Evolutionary conservation across 495 filamentous ascomycete genomes (phyloP), one percentile per base, ranked within the genome.

Genomic region (Lindgomyces ingoldianus): DNA sequence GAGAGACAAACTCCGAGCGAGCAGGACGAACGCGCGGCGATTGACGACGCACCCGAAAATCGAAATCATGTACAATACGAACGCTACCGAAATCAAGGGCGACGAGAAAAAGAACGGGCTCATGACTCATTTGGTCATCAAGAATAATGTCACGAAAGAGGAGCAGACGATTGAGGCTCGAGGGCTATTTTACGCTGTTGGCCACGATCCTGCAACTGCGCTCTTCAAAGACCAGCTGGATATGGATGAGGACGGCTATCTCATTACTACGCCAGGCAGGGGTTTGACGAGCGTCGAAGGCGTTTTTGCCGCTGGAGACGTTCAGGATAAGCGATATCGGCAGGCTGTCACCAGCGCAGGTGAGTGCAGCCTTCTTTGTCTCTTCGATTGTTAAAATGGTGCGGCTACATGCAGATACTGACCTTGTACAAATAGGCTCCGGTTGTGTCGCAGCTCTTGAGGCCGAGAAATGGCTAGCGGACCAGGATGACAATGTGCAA

Each of bases 301-400:
- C 71, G 90, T 99, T 9, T 99, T 98, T 75, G 94, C 94, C 53
- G 93, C 93, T 46, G 94, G 94, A 52, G 94, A 99, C 73, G 94
- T 99, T 19, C 95, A 98, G 80, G 95, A 99, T 74, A 98, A 97
- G 85, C 87, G 89, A 70, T 99, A 99, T 77, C 84, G 95, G 73
- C 94, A 98, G 80, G 94, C 94, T 57, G 93, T 98, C 70, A 98
- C 94, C 53, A 96, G 91, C 81, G 94, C 94, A 71, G 93, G 93
- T 93, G 85, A 69, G 88, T 83, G 30, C 24, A 21, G 22, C 33
- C 44, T n/a, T n/a, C n/a, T n/a, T n/a, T n/a, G n/a, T n/a, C n/a
- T n/a, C n/a, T n/a, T n/a, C n/a, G n/a, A n/a, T n/a, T n/a, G n/a
- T n/a, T n/a, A n/a, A n/a, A n/a, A n/a, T n/a, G n/a, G n/a, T n/a